Base-by-base conservation (phyloP, 2,329 filamentous ascomycete genomes). In the Nigrograna mackinnonii region DNA sequence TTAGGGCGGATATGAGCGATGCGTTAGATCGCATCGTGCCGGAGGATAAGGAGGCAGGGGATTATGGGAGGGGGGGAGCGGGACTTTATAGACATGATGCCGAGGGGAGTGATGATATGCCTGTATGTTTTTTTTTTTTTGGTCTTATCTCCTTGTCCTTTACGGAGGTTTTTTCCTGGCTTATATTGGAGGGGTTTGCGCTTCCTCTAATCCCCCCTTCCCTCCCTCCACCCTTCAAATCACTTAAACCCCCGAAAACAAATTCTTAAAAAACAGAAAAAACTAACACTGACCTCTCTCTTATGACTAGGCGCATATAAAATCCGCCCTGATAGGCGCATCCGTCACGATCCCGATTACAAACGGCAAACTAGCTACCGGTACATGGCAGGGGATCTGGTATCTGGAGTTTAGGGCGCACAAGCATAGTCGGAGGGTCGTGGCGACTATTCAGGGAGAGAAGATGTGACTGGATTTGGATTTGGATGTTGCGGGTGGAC, bases 361-460 rank as follows among this genome's bases (percentile, higher is more conserved):
- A 46, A 84, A 97, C 61, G 94, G 94, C 28, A 84, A 81, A 56
- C 68, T 97, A 64, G 85, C 75, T 7, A 82, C 78, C 13, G 83
- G 83, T 1, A 85, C 82, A 13, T 92, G 88, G 89, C 89, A 94
- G 83, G 84, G 94, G 0, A 92, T 97, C 46, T 97, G 89, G 88
- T 95, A 95, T 68, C 73, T 96, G 52, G 94, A 97, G 71, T 97
- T 97, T 67, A 79, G 92, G 43, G 80, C 76, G 3, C 75, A 75
- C 55, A 89, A 83, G 70, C 91, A 96, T 70, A 77, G 82, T 50
- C 81, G 94, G 60, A 87, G 84, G 65, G 81, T 97, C 11, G 85
- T 99, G 49, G 92, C 92, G 40, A 97, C 94, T 2, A 95, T 97
- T 49, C 91, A 97, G 69, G 94, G 92, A 32, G 88, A 96, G 74